Percentiles rank a stretch among this genome's conserved stretches.
phyloP scores from a whole-genome alignment of 352 stramenopile species.

The Ochromonadaceae sp. region DNA sequence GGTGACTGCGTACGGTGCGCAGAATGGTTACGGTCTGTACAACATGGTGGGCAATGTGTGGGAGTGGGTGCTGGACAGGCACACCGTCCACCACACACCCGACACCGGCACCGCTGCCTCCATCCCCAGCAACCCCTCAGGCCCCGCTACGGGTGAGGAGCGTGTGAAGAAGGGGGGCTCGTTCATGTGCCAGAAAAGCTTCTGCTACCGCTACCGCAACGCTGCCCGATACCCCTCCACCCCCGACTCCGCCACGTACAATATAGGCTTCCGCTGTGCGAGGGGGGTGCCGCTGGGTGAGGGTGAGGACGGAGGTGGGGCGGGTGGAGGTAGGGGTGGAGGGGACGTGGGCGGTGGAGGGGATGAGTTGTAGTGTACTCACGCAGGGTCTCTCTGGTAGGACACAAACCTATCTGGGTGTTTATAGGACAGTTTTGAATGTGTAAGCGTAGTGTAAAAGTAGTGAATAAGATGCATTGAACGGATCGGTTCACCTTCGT shows the following conservation, averaged over 20 bases:
- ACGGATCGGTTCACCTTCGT: too few relatives aligned
- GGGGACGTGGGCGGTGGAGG: too few relatives aligned
- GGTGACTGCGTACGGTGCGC: conserved; percentile 35
- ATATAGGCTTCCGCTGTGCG: conserved; percentile 35
- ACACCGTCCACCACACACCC: conserved; percentile 16
- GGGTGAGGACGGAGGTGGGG: too few relatives aligned
- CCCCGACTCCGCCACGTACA: conserved; percentile 28
- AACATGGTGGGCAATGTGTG: conserved; percentile 42
- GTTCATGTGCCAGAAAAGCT: conserved; percentile 41
- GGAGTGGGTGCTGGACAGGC: conserved; percentile 40
- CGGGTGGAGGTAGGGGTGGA: too few relatives aligned
- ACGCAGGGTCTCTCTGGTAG: too few relatives aligned
- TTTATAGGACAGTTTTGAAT: too few relatives aligned
- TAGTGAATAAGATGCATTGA: too few relatives aligned
- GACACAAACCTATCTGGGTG: too few relatives aligned
- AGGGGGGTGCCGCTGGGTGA: too few relatives aligned
- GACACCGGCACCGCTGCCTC: not conserved
- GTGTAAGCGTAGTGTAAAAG: too few relatives aligned
- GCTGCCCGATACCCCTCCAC: conserved; percentile 28
- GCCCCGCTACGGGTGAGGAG: conserved; percentile 18
- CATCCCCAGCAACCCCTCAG: conserved; percentile 13
- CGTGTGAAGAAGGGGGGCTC: conserved; percentile 41
- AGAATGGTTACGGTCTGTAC: conserved; percentile 37
- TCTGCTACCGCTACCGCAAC: conserved; percentile 39
- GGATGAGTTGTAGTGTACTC: too few relatives aligned